A percentile compares a stretch with the other conserved stretches of the same genome.
Evolutionary conservation across 345 rosid species (phyloP).

Genomic region (Zanthoxylum bungeanum): DNA sequence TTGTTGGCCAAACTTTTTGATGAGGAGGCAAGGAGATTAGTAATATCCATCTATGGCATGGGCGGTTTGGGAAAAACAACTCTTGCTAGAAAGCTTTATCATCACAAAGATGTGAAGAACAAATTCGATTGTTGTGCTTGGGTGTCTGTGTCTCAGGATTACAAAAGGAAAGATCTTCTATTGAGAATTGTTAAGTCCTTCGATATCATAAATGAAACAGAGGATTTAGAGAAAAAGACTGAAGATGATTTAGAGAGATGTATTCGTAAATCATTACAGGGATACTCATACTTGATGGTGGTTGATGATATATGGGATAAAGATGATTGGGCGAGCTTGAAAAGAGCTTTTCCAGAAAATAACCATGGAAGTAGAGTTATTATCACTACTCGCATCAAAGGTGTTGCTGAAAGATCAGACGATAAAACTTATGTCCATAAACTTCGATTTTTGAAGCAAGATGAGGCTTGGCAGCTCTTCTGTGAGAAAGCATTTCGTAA

Average conservation of each 20-base stretch:
- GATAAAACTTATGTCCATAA: not conserved
- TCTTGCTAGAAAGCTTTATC: conserved; percentile 20
- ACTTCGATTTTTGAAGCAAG: not conserved
- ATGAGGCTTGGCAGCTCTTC: conserved; percentile 10
- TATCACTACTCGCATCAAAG: not conserved
- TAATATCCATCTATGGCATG: conserved; percentile 23
- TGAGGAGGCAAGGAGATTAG: not conserved
- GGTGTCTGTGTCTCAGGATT: conserved; percentile 27
- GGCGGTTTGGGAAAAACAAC: conserved; percentile 32
- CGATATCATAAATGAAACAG: no score
- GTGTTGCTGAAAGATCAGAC: not conserved
- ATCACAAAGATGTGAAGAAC: not conserved
- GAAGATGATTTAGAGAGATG: not conserved
- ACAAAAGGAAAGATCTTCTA: conserved; percentile 15
- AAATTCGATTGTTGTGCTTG: not conserved
- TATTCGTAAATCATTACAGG: not conserved
- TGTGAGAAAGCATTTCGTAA: not conserved
- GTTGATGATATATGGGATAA: not conserved
- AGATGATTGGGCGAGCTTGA: not conserved
- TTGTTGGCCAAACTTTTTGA: conserved; percentile 14
- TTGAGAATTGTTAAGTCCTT: not conserved
- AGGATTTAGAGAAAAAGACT: not conserved
- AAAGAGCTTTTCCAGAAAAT: not conserved
- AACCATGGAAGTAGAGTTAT: not conserved
- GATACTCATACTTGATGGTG: not conserved